Base-by-base conservation (phyloP, 2,329 filamentous ascomycete species). In the Exophiala sp. region DNA sequence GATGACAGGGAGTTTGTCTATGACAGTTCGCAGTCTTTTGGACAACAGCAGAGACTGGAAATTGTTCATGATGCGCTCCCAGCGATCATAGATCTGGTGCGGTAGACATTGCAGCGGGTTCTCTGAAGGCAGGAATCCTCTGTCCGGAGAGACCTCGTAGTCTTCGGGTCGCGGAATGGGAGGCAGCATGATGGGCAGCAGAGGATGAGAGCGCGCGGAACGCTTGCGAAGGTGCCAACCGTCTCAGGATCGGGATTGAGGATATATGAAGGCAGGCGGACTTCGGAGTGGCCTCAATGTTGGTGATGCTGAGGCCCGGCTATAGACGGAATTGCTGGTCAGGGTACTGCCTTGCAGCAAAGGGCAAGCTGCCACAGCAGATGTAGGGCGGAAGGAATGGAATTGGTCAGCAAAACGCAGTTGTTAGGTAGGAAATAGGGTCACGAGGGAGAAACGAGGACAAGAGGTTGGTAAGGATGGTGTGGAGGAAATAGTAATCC, bases 81-180 rank as follows among this genome's bases (percentile, higher is more conserved):
- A 98, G 65, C 88, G 88, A 68, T 86, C 83, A 70, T 97, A 98
- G 73, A 96, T 97, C 2, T 85, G 80, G 64, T 96, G 86, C 8
- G 89, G 86, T 11, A 98, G 81, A 48, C 80, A 74, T 55, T 87
- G 82, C 56, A 97, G 75, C 35, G 93, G 93, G 29, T 86, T 72
- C 57, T 88, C 82, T 55, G 86, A 76, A 1, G 93, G 89, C 46
- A 98, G 80, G 72, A 98, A 98, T 63, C 93, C 93, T 70, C 88
- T 81, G 50, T 81, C 62, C 9, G 69, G 63, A 21, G 72, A 72
- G 46, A 75, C 66, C 70, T 85, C 87, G 71, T 94, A 95, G 68
- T 94, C 84, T 66, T 80, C 77, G 50, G 87, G 77, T 40, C 61
- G 63, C 7, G 72, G 72, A 16, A 74, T 62, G 4, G 72, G 70